phyloP scores from a whole-genome alignment of 257 asterid genomes.

The Nicotiana obtusifolia region DNA sequence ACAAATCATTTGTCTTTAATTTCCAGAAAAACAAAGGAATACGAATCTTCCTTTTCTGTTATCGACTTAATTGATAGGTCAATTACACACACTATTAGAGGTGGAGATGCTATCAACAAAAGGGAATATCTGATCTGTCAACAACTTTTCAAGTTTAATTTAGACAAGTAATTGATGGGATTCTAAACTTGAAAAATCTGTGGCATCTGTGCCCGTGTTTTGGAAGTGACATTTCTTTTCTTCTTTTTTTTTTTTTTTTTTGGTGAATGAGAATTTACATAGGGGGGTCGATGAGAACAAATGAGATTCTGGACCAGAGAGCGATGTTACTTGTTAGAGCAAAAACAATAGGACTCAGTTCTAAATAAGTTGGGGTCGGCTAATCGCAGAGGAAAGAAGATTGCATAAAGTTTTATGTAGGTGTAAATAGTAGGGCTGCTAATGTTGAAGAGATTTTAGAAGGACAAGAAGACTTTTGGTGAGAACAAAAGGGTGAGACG shows the following conservation, averaged over 20 bases:
- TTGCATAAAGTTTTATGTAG: not conserved
- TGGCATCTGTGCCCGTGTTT: conserved; percentile 56
- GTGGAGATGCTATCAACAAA: not conserved
- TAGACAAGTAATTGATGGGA: conserved; percentile 15
- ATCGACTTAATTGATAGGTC: not conserved
- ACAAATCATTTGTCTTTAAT: conserved; percentile 30
- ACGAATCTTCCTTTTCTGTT: too few species aligned
- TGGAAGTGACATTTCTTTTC: conserved; percentile 38
- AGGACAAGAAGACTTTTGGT: conserved; percentile 12
- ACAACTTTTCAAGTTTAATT: not conserved
- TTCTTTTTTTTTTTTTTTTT: not conserved
- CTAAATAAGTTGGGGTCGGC: too few species aligned
- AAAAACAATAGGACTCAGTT: not conserved
- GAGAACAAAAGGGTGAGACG: conserved; percentile 8
- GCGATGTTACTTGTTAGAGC: not conserved
- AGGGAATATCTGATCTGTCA: not conserved
- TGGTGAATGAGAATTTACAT: not conserved
- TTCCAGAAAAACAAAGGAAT: too few species aligned
- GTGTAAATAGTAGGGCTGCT: not conserved
- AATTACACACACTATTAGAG: not conserved
- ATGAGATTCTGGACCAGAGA: not conserved
- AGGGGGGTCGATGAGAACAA: not conserved
- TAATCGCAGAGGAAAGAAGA: not conserved
- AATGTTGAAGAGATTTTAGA: not conserved
- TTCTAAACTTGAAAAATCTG: conserved; percentile 71